These are phyloP conservation scores for Thermomyces lanuginosus DNA, from an alignment of 2,329 filamentous ascomycete genomes.

Conservation along the genomic window DNA sequence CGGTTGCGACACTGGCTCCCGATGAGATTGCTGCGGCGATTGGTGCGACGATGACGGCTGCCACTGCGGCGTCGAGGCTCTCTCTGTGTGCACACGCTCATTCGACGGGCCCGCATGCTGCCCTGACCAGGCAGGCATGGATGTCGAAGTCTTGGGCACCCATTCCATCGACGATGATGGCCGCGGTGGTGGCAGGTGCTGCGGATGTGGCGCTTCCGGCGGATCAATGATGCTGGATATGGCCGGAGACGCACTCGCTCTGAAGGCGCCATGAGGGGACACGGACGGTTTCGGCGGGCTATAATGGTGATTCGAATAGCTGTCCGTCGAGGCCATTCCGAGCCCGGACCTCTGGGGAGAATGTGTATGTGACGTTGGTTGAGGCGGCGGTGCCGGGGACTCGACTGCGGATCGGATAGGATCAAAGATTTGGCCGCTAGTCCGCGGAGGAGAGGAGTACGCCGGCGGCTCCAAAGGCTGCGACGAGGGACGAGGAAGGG, in stretches of 20 bases:
- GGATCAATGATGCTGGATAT: constrained; percentile 82
- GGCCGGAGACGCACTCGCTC: constrained; percentile 77
- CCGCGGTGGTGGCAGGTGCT: constrained; percentile 8
- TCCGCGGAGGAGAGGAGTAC: constrained; percentile 31
- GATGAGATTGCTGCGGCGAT: constrained; percentile 7
- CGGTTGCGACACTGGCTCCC: constrained; percentile 10
- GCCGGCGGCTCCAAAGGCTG: constrained; percentile 26
- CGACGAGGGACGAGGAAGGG: constrained; percentile 7
- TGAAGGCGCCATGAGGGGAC: constrained; percentile 36
- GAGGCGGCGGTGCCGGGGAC: constrained; percentile 21
- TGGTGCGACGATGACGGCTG: too few relatives aligned
- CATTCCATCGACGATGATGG: too few relatives aligned
- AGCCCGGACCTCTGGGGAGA: constrained; percentile 40
- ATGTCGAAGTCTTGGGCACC: too few relatives aligned
- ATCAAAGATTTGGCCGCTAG: constrained; percentile 73
- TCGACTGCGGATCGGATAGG: constrained; percentile 61
- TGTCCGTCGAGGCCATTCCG: constrained; percentile 46
- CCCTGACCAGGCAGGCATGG: too few relatives aligned
- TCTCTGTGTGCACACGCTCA: too few relatives aligned
- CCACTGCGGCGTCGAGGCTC: too few relatives aligned
- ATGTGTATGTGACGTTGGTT: constrained; percentile 25
- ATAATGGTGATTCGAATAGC: constrained; percentile 17
- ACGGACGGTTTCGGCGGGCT: constrained; percentile 32
- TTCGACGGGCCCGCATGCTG: too few relatives aligned
- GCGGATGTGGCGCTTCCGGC: constrained; percentile 25